These are phyloP conservation scores for Fragaria ananassa DNA, from an alignment of 306 rosid genomes.

Conservation along the genomic window DNA sequence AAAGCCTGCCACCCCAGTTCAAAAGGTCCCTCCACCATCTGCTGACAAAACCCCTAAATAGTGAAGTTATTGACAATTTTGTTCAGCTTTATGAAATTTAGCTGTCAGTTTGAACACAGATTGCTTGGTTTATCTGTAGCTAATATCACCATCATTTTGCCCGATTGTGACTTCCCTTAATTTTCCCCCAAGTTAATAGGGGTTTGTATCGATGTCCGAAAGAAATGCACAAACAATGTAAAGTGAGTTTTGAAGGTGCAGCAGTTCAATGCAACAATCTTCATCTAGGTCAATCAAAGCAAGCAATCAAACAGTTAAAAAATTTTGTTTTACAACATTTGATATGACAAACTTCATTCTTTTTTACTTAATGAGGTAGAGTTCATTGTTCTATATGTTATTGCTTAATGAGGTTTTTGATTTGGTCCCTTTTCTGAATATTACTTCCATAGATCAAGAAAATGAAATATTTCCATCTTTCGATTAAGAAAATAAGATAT, in stretches of 20 bases:
- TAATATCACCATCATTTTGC: constrained; percentile 1
- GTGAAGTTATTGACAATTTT: not conserved
- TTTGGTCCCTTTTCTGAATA: no score
- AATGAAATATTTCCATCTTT: not conserved
- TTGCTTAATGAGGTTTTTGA: no score
- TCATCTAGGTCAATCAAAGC: no score
- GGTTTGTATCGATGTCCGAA: not conserved
- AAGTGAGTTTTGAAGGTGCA: not conserved
- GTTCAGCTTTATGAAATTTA: not conserved
- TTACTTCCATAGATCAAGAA: not conserved
- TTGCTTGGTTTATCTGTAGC: not conserved
- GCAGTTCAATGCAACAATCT: not conserved
- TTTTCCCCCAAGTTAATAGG: not conserved
- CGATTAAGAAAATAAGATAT: no score
- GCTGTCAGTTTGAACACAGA: not conserved
- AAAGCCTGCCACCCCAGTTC: constrained; percentile 41
- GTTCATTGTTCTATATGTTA: no score
- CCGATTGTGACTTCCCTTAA: not conserved
- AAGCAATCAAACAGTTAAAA: no score
- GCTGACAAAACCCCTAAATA: constrained; percentile 35
- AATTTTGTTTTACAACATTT: no score
- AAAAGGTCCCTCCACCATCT: constrained; percentile 41
- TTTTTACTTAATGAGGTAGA: no score
- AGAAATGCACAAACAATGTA: not conserved
- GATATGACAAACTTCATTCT: no score